Base-by-base conservation (phyloP, 495 filamentous ascomycete species). In the Talaromyces ruber region DNA sequence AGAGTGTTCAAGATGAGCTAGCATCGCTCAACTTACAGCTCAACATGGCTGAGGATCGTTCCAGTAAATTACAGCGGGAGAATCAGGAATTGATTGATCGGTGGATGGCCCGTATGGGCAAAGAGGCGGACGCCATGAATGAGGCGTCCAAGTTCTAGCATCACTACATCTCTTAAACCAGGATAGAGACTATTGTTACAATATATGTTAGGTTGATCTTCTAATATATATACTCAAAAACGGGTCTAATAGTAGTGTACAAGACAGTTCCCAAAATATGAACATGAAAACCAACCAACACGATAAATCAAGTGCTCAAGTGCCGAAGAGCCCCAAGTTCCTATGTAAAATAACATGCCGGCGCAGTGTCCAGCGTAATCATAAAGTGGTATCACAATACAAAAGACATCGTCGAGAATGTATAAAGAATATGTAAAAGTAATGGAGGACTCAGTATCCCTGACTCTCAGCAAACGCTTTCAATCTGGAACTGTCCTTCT, bases 1-100 rank as follows among this genome's bases (percentile, higher is more conserved):
- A 90, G 83, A 85, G 92, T 66, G 86, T 95, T 62, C 93, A 97
- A 72, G 93, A 97, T 72, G 93, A 98, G 68, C 83, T 94, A 64
- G 82, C 93, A 43, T 85, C 90, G 2, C 73, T 96, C 53, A 91
- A 90, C 62, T 82, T 97, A 64, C 88, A 97, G 72, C 81, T 97
- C 3, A 92, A 96, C 67, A 85, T 96, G 80, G 84, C 87, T 8
- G 90, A 93, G 68, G 82, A 92, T 70, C 82, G 81, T 66, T 79
- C 78, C 5, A 80, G 82, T 64, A 86, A 84, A 67, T 75, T 95
- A 61, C 76, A 85, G 69, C 79, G 78, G n/a, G 93, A 98, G 68
- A 97, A 98, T 67, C 82, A 90, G 67, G 89, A 97, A 53, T 77
- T 97, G 37, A 84, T 97, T 58, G 87, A 92, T 67, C 82, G 93